A percentile compares a stretch with the other conserved stretches of the same genome.
These are phyloP conservation scores for Petunia hybrid DNA, from an alignment of 305 asterid species.

Conservation along the genomic window DNA sequence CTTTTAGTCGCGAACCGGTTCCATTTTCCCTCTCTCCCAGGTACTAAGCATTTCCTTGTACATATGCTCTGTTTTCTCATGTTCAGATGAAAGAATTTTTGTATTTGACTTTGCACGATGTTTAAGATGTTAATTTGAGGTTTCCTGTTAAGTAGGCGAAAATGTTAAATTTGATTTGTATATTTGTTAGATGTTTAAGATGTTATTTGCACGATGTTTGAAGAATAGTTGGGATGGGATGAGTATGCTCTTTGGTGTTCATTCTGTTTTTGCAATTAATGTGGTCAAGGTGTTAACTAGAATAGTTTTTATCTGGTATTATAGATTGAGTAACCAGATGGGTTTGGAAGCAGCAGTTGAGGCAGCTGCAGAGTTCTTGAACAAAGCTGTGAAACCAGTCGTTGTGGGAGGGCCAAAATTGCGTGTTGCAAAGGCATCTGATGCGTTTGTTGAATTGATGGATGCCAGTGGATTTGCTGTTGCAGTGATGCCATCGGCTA, in stretches of 20 bases:
- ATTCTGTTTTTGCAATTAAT: not conserved
- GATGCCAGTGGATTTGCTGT: constrained; percentile 60
- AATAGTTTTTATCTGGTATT: not conserved
- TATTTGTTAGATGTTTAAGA: too few species aligned
- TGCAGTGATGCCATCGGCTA: constrained; percentile 74
- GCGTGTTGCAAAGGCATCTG: constrained; percentile 53
- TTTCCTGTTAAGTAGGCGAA: not conserved
- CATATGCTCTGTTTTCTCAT: constrained; percentile 8
- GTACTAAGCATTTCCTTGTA: constrained; percentile 38
- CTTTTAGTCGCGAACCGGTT: constrained; percentile 77
- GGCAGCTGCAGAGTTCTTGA: constrained; percentile 64
- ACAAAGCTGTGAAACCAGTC: constrained; percentile 71
- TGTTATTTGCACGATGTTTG: too few species aligned
- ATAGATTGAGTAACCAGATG: constrained; percentile 57
- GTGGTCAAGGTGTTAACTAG: not conserved
- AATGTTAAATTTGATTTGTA: too few species aligned
- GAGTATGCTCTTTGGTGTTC: not conserved
- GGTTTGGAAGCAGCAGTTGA: constrained; percentile 74
- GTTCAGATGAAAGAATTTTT: not conserved
- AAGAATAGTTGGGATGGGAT: not conserved
- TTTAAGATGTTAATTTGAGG: not conserved
- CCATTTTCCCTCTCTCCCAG: constrained; percentile 70
- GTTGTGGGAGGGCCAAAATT: constrained; percentile 76
- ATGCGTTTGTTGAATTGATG: constrained; percentile 58
- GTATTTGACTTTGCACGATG: too few species aligned